These are phyloP conservation scores for Amanita molliuscula DNA, from an alignment of 768 basidiomycete genomes.

Conservation along the genomic window DNA sequence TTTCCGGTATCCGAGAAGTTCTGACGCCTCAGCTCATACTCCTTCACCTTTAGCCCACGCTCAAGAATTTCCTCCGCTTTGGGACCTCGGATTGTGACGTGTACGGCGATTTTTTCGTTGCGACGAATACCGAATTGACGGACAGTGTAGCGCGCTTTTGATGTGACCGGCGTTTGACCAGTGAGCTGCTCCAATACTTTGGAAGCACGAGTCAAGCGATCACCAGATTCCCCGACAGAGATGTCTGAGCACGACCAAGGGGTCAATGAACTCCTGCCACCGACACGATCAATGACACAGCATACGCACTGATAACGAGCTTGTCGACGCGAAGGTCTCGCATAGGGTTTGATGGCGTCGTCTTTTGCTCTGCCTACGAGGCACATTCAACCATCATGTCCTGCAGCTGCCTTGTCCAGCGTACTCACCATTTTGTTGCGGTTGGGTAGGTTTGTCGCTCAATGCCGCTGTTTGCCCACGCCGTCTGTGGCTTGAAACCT, in stretches of 20 bases:
- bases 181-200: conserved; percentile 99
- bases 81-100: conserved; percentile 97
- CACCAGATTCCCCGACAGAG: conserved; percentile 99
- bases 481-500: conserved; percentile 31
- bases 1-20: conserved; percentile 99
- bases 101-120: conserved; percentile 99
- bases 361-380: conserved; percentile 76
- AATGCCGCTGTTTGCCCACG: conserved; percentile 18
- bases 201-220: conserved; percentile 96
- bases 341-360: conserved; percentile 86
- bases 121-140: conserved; percentile 98
- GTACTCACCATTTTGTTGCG: conserved; percentile 32
- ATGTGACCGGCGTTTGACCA: conserved; percentile 98
- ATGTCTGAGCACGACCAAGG: conserved; percentile 59
- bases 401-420: not conserved
- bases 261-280: conserved; percentile 7
- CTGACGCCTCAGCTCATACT: conserved; percentile 94
- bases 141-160: conserved; percentile 99
- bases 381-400: not conserved
- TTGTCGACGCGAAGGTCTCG: conserved; percentile 96
- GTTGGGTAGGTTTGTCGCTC: conserved; percentile 26
- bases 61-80: conserved; percentile 99
- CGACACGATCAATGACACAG: conserved; percentile 2
- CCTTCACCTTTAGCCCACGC: conserved; percentile 98
- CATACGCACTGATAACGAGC: conserved; percentile 92